phyloP scores from a whole-genome alignment of 176 grass and related monocot genomes.

The Microstegium vimineum region DNA sequence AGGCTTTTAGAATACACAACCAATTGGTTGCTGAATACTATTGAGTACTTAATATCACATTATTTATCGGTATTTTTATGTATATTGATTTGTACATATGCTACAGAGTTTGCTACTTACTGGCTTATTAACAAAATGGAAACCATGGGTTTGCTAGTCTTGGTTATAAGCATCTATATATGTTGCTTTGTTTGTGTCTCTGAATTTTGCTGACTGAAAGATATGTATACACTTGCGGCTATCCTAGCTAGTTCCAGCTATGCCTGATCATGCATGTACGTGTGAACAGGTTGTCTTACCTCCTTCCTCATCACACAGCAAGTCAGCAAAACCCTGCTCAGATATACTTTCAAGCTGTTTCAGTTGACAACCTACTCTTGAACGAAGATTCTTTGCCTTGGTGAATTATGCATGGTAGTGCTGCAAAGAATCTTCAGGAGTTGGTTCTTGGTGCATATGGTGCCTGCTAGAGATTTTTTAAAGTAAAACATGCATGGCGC shows the following conservation, averaged over 20 bases:
- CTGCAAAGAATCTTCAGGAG: conserved; percentile 38
- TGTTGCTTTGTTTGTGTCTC: background rate
- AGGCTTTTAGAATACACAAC: background rate
- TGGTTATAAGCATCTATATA: background rate
- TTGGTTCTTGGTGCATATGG: conserved; percentile 1
- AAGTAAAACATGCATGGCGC: too few relatives aligned
- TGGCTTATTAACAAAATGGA: background rate
- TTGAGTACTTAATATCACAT: background rate
- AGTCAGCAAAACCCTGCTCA: conserved; percentile 38
- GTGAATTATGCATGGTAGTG: conserved; percentile 40
- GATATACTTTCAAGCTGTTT: conserved; percentile 42
- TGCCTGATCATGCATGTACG: background rate
- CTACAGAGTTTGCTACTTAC: background rate
- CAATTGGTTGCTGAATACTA: background rate
- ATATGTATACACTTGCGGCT: too few relatives aligned
- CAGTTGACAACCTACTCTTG: conserved; percentile 52
- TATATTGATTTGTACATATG: background rate
- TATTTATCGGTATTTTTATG: background rate
- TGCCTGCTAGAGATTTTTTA: too few relatives aligned
- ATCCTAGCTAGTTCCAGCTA: background rate
- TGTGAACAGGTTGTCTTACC: conserved; percentile 36
- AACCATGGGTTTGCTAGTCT: background rate
- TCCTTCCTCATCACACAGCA: conserved; percentile 9
- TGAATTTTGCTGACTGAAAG: background rate
- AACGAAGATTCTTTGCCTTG: conserved; percentile 47